Evolutionary conservation across 805 yeast genomes (phyloP), one percentile per base, ranked within the genome.

Genomic region (Hanseniaspora occidentalis): DNA sequence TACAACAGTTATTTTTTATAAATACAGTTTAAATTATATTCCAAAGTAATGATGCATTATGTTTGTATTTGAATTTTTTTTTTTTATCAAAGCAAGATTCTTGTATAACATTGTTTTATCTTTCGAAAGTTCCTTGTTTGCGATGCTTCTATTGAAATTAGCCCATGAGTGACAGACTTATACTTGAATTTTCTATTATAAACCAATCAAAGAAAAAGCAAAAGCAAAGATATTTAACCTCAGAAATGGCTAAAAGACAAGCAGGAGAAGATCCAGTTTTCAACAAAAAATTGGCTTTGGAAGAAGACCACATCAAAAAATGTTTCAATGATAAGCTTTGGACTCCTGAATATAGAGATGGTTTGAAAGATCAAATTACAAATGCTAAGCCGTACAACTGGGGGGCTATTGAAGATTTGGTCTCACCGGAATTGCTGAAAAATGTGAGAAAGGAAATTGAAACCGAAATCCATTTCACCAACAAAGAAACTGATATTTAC

Each of bases 401-500:
- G 88, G 96, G 97, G 2, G 77, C 86, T 11, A 80, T 92, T 37
- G 67, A 65, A 18, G 71, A 77, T 25, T 64, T 92, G 36, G 69
- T 92, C 31, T 75, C 88, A 54, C 95, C 89, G 47, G 73, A 76
- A 1, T 62, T 94, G 29, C 62, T 92, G 40, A 66, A 92, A 46
- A 70, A 72, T 23, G 97, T 94, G 1, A 71, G 97, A 38, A 73
- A 74, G 43, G 98, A 92, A 58, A 86, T 94, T 20, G 71, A 84
- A 47, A 62, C 69, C 2, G 81, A 86, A 52, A 79, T 92, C 45
- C 92, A 84, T 35, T 92, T 94, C 66, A 86, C 97, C 8, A 76
- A 79, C 50, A 92, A 94, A 59, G 99, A 94, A 60, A 92, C 99
- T 0, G 99, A 92, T 56, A 92, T 92, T 47, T 92, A 92, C 61